A percentile compares a stretch with the other conserved stretches of the same genome.
Evolutionary conservation across 1,284 basidiomycete species (phyloP).

Genomic region (Boletus austroedulis): DNA sequence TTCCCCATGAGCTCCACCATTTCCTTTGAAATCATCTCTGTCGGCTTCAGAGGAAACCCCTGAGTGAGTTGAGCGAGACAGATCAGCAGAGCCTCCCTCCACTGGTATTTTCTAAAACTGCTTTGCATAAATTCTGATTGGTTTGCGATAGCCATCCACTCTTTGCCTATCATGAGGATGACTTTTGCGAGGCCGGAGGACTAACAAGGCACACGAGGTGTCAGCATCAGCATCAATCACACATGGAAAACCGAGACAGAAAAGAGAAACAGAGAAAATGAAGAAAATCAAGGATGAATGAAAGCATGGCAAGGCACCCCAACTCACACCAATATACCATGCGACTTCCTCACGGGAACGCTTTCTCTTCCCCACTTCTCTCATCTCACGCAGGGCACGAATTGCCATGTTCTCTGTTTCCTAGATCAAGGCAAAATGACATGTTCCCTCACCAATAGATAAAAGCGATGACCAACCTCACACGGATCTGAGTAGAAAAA

Average conservation of each 20-base stretch:
- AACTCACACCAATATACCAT: background rate
- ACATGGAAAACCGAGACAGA: background rate
- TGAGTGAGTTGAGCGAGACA: background rate
- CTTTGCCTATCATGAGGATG: background rate
- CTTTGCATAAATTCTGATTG: background rate
- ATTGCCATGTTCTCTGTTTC: background rate
- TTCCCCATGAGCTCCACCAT: background rate
- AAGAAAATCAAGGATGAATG: too few relatives aligned
- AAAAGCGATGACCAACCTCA: background rate
- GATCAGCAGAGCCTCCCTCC: conserved; percentile 4
- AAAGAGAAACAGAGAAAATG: background rate
- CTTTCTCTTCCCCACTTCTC: background rate
- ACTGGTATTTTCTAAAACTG: conserved; percentile 15
- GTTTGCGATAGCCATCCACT: background rate
- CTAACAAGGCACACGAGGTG: background rate
- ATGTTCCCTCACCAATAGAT: background rate
- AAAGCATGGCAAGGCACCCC: too few relatives aligned
- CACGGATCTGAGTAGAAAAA: background rate
- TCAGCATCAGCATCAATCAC: background rate
- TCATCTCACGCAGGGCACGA: background rate
- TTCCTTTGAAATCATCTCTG: background rate
- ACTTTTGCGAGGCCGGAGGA: background rate
- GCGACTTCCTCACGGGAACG: background rate
- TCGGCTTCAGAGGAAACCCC: background rate
- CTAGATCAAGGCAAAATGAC: background rate